Percentiles rank a stretch among this genome's conserved stretches.
Conservation (phyloP, 441 rosid genomes). For the Adansonia rubrostipa region DNA sequence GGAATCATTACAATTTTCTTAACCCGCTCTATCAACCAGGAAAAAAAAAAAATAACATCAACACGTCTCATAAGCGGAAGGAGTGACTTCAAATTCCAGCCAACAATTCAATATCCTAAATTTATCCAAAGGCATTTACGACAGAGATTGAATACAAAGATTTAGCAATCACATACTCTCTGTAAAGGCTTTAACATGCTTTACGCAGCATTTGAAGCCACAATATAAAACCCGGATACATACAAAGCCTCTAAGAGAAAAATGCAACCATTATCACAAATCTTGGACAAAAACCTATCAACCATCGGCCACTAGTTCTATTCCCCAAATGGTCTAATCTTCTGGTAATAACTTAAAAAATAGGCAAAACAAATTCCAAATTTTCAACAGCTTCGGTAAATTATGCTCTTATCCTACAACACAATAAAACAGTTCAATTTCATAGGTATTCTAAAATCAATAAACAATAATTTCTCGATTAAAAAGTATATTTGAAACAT, state of each 20-base stretch:
- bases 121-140: not conserved
- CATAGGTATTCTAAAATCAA: not conserved
- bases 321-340: not conserved
- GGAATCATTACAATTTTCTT: not conserved
- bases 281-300: not conserved
- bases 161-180: not conserved
- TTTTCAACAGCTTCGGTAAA: constrained; percentile 9
- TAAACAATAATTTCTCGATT: not conserved
- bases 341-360: constrained; percentile 6
- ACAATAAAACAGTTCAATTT: constrained; percentile 7
- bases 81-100: not conserved
- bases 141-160: not conserved
- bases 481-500: not conserved
- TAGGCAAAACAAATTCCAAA: not conserved
- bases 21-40: not conserved
- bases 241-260: not conserved
- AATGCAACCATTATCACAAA: constrained; percentile 10
- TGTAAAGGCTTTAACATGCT: not conserved
- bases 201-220: not conserved
- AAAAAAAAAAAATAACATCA: not conserved
- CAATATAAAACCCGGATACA: not conserved
- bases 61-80: not conserved
- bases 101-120: not conserved
- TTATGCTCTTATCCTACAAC: constrained; percentile 5
- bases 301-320: not conserved